phyloP scores from a whole-genome alignment of 306 rosid genomes.

The Corylus heterophylla region DNA sequence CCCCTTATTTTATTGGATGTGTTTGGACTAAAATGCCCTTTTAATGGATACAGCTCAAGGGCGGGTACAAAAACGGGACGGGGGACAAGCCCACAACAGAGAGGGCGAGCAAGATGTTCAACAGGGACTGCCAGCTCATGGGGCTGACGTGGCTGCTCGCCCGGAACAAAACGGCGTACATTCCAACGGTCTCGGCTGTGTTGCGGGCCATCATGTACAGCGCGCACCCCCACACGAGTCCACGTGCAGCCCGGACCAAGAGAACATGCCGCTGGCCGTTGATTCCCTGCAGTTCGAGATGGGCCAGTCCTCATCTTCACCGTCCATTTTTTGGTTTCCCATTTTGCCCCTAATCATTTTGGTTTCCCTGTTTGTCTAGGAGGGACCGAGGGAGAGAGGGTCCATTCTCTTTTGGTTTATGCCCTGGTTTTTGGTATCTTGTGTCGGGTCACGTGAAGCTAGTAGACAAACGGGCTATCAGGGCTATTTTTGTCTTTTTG shows the following conservation, averaged over 20 bases:
- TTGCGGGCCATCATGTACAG: slow-evolving; percentile 94
- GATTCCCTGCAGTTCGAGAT: slow-evolving; percentile 80
- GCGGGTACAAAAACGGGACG: slow-evolving; percentile 49
- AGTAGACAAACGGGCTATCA: slow-evolving; percentile 49
- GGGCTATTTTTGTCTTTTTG: slow-evolving; percentile 43
- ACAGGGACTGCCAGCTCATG: slow-evolving; percentile 93
- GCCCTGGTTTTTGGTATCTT: slow-evolving; percentile 37
- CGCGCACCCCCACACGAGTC: slow-evolving; percentile 71
- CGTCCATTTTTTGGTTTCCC: slow-evolving; percentile 36
- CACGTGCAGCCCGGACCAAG: slow-evolving; percentile 94
- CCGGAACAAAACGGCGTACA: slow-evolving; percentile 84
- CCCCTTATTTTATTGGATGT: background rate
- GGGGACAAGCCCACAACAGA: slow-evolving; percentile 41
- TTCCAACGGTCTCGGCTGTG: slow-evolving; percentile 96
- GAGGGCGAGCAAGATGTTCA: slow-evolving; percentile 79
- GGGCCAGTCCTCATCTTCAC: slow-evolving; percentile 41
- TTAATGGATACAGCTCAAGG: slow-evolving; percentile 47
- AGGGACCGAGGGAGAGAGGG: background rate
- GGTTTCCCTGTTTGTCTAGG: slow-evolving; percentile 23
- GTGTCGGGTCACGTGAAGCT: slow-evolving; percentile 67
- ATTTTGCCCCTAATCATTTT: slow-evolving; percentile 50
- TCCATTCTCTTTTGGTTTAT: slow-evolving; percentile 4
- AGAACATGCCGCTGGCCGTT: slow-evolving; percentile 98
- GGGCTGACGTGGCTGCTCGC: slow-evolving; percentile 93
- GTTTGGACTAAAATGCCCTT: background rate